Conservation (phyloP, 164 flowering plant species). For the Hamamelis virginiana region DNA sequence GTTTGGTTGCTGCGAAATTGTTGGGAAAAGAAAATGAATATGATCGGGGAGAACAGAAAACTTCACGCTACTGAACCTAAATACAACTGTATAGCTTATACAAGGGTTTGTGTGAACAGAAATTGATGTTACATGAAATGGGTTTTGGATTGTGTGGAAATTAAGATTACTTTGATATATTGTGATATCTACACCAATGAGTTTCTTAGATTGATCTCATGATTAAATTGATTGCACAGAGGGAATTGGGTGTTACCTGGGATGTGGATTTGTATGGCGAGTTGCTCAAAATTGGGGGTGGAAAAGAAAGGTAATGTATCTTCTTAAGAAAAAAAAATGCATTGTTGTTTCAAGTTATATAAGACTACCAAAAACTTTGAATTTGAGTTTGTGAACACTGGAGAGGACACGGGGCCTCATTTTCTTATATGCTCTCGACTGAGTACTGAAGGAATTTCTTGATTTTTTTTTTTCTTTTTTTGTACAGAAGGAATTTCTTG, state of each 20-base stretch:
- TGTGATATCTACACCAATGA: background rate
- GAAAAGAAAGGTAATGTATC: slow-evolving; percentile 80
- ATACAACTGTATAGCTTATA: too few species aligned
- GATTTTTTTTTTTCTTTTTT: too few species aligned
- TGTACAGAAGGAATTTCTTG: background rate
- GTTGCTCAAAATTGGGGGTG: slow-evolving; percentile 96
- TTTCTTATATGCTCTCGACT: too few species aligned
- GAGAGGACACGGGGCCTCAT: background rate
- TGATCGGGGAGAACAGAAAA: too few species aligned
- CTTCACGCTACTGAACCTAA: too few species aligned
- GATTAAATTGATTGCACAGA: slow-evolving; percentile 44
- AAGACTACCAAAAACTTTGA: background rate
- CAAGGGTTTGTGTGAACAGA: too few species aligned
- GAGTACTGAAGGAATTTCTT: too few species aligned
- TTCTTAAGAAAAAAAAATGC: background rate
- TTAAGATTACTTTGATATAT: background rate
- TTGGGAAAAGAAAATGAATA: background rate
- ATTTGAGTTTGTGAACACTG: background rate
- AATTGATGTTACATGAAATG: too few species aligned
- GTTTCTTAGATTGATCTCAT: background rate
- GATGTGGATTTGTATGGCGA: slow-evolving; percentile 94
- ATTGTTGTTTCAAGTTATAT: background rate
- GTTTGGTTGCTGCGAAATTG: background rate
- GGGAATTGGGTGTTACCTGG: slow-evolving; percentile 85
- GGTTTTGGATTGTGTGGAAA: too few species aligned